These are phyloP conservation scores for Apiotrichum gracile DNA, from an alignment of 1,284 basidiomycete species.

Conservation along the genomic window DNA sequence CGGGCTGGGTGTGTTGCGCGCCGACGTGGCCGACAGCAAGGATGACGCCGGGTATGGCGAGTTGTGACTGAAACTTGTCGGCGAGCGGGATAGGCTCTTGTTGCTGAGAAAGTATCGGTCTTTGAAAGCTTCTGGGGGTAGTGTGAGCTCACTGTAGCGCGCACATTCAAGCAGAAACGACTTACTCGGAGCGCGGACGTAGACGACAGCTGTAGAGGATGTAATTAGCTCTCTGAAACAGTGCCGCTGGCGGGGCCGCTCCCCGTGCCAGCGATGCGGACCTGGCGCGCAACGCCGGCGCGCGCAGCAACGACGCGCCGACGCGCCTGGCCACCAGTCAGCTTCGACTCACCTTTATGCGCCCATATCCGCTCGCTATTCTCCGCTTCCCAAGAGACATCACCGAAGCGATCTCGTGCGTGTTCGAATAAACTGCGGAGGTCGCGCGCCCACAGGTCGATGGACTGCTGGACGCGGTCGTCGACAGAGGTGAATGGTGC, in stretches of 20 bases:
- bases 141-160: not conserved
- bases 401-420: constrained; percentile 80
- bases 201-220: constrained; percentile 67
- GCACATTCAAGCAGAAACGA: not conserved
- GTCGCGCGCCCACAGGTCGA: constrained; percentile 65
- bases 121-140: constrained; percentile 58
- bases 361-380: constrained; percentile 49
- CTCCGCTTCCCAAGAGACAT: constrained; percentile 80
- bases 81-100: constrained; percentile 39
- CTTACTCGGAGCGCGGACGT: constrained; percentile 71
- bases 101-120: constrained; percentile 61
- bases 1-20: constrained; percentile 11
- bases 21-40: constrained; percentile 3
- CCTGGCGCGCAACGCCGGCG: no score
- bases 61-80: constrained; percentile 16
- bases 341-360: constrained; percentile 36
- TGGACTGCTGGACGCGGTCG: constrained; percentile 29
- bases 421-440: constrained; percentile 66
- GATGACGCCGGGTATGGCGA: constrained; percentile 12
- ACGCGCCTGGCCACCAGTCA: not conserved
- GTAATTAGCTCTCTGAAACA: not conserved
- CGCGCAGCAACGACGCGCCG: no score
- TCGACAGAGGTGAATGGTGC: constrained; percentile 24
- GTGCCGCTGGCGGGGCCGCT: not conserved
- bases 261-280: not conserved